Conservation (phyloP, 768 basidiomycete species). For the Collybia sp. region DNA sequence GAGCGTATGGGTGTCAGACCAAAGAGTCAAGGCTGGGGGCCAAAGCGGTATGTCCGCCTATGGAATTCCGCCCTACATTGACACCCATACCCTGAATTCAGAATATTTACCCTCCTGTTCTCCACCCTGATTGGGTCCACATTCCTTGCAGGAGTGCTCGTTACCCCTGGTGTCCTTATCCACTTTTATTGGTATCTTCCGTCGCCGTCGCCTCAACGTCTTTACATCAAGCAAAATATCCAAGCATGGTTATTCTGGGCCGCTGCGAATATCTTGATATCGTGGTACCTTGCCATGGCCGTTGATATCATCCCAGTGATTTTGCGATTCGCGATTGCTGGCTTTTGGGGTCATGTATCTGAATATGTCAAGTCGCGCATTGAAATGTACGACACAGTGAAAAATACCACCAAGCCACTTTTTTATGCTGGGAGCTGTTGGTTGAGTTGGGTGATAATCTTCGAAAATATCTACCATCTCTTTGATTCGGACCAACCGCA, state of each 20-base stretch:
- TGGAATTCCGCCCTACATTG: not conserved
- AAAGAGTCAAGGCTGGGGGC: conserved; percentile 43
- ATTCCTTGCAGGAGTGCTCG: conserved; percentile 56
- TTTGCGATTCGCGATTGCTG: conserved; percentile 45
- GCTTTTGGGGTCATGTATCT: conserved; percentile 73
- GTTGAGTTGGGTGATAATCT: conserved; percentile 75
- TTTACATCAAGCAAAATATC: conserved; percentile 59
- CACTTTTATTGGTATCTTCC: conserved; percentile 70
- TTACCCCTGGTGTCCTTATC: conserved; percentile 56
- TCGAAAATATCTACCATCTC: conserved; percentile 58
- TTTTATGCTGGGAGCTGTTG: conserved; percentile 69
- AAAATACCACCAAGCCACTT: conserved; percentile 64
- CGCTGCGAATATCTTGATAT: conserved; percentile 71
- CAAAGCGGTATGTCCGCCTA: conserved; percentile 40
- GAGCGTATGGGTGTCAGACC: conserved; percentile 49
- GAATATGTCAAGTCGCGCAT: conserved; percentile 61
- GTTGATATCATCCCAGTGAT: conserved; percentile 64
- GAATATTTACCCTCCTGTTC: conserved; percentile 57
- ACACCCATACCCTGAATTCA: conserved; percentile 17
- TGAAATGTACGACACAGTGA: conserved; percentile 67
- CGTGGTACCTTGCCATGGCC: conserved; percentile 74
- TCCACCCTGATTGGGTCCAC: conserved; percentile 72
- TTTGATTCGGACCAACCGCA: conserved; percentile 33
- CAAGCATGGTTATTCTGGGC: conserved; percentile 83
- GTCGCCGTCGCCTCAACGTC: conserved; percentile 48